Evolutionary conservation across 805 yeast species (phyloP).

Genomic region (Torulaspora franciscae): DNA sequence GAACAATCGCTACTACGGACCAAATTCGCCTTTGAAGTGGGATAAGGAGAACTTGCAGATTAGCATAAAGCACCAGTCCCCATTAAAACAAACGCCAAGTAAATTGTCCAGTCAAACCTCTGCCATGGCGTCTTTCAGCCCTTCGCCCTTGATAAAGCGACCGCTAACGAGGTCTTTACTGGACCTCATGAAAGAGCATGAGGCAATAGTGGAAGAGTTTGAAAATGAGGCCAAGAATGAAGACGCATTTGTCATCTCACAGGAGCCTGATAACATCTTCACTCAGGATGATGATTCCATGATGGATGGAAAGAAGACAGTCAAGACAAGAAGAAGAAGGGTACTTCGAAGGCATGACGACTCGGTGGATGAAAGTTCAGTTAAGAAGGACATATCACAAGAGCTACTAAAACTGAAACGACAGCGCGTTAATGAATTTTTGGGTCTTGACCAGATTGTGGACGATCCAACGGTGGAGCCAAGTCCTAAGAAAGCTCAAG

Average conservation of each 20-base stretch:
- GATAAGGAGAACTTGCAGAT: slow-evolving; percentile 37
- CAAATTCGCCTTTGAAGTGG: slow-evolving; percentile 31
- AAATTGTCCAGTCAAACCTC: slow-evolving; percentile 3
- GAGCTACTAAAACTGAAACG: slow-evolving; percentile 26
- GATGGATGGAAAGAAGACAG: slow-evolving; percentile 4
- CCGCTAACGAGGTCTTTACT: slow-evolving; percentile 23
- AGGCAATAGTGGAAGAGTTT: slow-evolving; percentile 26
- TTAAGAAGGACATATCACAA: slow-evolving; percentile 22
- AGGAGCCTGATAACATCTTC: slow-evolving; percentile 4
- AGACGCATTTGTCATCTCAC: slow-evolving; percentile 2
- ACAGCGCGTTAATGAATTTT: slow-evolving; percentile 19
- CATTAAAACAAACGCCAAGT: slow-evolving; percentile 15
- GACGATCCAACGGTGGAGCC: slow-evolving; percentile 10
- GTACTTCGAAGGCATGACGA: slow-evolving; percentile 12
- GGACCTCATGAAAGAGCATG: slow-evolving; percentile 34
- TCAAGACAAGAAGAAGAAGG: slow-evolving; percentile 13
- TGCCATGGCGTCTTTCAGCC: slow-evolving; percentile 15
- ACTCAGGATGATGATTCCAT: slow-evolving; percentile 8
- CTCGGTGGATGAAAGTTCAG: slow-evolving; percentile 5
- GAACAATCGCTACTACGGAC: slow-evolving; percentile 21
- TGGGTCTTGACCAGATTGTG: slow-evolving; percentile 12
- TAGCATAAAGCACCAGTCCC: slow-evolving; percentile 23
- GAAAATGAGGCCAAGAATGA: slow-evolving; percentile 19
- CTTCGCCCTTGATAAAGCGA: slow-evolving; percentile 32
- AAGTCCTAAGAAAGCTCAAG: slow-evolving; percentile 1